Percentiles rank a stretch among this genome's conserved stretches.
These are phyloP conservation scores for Arabidopsis hybrid DNA, from an alignment of 441 rosid genomes.

Conservation along the genomic window DNA sequence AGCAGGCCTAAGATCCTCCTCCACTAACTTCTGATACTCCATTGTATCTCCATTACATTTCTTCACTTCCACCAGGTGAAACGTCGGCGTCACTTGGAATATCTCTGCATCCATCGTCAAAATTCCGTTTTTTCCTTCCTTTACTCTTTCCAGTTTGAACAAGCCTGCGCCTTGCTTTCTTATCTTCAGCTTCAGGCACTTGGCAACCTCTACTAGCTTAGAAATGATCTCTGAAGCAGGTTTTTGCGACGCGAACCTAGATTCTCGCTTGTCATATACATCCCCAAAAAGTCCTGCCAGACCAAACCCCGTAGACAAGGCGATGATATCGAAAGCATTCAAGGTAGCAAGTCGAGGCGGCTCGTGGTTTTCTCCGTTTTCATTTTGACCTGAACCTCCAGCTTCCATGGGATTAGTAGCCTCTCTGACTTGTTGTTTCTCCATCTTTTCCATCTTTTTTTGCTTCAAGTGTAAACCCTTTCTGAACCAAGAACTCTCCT, in stretches of 20 bases:
- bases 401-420: slow-evolving; percentile 34
- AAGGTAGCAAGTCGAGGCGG: slow-evolving; percentile 48
- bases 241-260: slow-evolving; percentile 64
- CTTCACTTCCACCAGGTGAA: slow-evolving; percentile 81
- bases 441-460: slow-evolving; percentile 51
- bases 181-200: slow-evolving; percentile 60
- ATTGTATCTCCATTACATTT: slow-evolving; percentile 74
- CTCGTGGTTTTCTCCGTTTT: slow-evolving; percentile 59
- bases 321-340: slow-evolving; percentile 82
- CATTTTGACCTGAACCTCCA: slow-evolving; percentile 48
- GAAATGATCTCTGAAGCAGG: slow-evolving; percentile 72
- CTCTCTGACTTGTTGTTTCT: slow-evolving; percentile 42
- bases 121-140: slow-evolving; percentile 74
- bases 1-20: slow-evolving; percentile 72
- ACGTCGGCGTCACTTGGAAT: slow-evolving; percentile 65
- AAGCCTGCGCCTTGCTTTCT: slow-evolving; percentile 74
- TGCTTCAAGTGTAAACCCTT: slow-evolving; percentile 60
- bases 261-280: slow-evolving; percentile 50
- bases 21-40: slow-evolving; percentile 78
- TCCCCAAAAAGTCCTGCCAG: slow-evolving; percentile 72
- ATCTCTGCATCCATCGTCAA: slow-evolving; percentile 77
- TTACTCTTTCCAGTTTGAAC: slow-evolving; percentile 63
- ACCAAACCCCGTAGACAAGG: slow-evolving; percentile 75
- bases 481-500: slow-evolving; percentile 74
- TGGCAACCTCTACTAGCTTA: slow-evolving; percentile 68